phyloP scores from a whole-genome alignment of 2,329 filamentous ascomycete species.

The Xylariaceae sp. region DNA sequence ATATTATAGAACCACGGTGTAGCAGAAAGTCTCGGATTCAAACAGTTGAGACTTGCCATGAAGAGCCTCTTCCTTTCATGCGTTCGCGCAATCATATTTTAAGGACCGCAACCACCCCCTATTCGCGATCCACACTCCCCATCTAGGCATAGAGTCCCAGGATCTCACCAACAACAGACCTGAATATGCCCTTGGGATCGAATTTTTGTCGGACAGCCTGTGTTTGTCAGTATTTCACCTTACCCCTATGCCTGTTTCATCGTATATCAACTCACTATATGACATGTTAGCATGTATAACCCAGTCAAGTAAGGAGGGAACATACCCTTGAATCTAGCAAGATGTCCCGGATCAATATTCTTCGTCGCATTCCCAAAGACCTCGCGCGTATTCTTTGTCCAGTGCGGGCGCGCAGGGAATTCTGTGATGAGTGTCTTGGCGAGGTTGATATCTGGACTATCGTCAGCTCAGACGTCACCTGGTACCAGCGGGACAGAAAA shows the following conservation, averaged over 20 bases:
- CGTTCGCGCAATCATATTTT: too few species aligned
- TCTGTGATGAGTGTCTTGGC: slow-evolving; percentile 44
- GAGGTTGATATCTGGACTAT: slow-evolving; percentile 37
- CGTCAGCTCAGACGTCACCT: neutral
- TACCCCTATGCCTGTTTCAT: neutral
- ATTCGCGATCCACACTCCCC: too few species aligned
- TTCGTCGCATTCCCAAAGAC: slow-evolving; percentile 41
- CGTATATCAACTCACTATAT: slow-evolving; percentile 1
- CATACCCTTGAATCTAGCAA: slow-evolving; percentile 44
- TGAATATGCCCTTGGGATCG: slow-evolving; percentile 44
- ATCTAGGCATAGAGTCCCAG: slow-evolving; percentile 39
- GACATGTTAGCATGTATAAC: neutral
- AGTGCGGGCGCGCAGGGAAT: slow-evolving; percentile 48
- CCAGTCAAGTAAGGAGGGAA: neutral
- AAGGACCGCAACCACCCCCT: too few species aligned
- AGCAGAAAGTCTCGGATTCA: too few species aligned
- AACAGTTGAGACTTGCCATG: too few species aligned
- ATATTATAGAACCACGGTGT: too few species aligned
- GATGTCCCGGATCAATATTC: slow-evolving; percentile 43
- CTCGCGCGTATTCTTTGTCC: slow-evolving; percentile 49
- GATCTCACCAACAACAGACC: slow-evolving; percentile 45
- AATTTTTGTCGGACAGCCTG: slow-evolving; percentile 37
- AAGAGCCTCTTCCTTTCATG: too few species aligned
- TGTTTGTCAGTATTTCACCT: neutral
- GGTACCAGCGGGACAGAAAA: neutral